Percentiles rank a stretch among this genome's conserved stretches.
Evolutionary conservation across 345 rosid species (phyloP).

Genomic region (Aquilaria sinensis): DNA sequence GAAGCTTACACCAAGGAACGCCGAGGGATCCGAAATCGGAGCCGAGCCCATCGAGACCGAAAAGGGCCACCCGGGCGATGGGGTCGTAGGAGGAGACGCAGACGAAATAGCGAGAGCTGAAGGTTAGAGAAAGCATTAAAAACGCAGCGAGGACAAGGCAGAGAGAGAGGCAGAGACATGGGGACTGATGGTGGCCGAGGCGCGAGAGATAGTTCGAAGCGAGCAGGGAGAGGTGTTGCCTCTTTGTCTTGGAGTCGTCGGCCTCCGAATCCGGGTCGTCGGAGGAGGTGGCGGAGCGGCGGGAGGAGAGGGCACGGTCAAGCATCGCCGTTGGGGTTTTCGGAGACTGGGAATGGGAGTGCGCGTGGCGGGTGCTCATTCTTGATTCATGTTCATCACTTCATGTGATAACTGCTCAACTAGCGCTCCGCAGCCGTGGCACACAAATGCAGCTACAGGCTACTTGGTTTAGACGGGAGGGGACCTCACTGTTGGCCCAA

Average conservation of each 20-base stretch:
- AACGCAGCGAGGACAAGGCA: constrained; percentile 15
- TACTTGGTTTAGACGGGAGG: too few species aligned
- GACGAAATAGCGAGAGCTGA: constrained; percentile 51
- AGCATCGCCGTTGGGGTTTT: constrained; percentile 33
- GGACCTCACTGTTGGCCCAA: too few species aligned
- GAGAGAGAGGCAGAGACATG: constrained; percentile 39
- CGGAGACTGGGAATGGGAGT: constrained; percentile 38
- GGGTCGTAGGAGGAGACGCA: constrained; percentile 72
- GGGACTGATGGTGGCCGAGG: constrained; percentile 38
- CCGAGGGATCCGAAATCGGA: constrained; percentile 92
- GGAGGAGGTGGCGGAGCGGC: constrained; percentile 39
- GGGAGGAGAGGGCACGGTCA: constrained; percentile 55
- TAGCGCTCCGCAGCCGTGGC: too few species aligned
- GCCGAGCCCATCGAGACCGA: constrained; percentile 70
- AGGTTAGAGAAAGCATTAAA: constrained; percentile 20
- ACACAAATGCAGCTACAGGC: too few species aligned
- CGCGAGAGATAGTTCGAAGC: constrained; percentile 43
- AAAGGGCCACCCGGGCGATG: constrained; percentile 59
- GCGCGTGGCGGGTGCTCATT: constrained; percentile 7
- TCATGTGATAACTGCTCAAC: too few species aligned
- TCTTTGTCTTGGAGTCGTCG: constrained; percentile 68
- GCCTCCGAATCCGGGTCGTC: constrained; percentile 24
- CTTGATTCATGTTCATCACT: too few species aligned
- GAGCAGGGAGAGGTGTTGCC: constrained; percentile 42
- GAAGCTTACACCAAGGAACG: constrained; percentile 97